Evolutionary conservation across 2,329 filamentous ascomycete species (phyloP).

Genomic region (Pezicula carpinea): DNA sequence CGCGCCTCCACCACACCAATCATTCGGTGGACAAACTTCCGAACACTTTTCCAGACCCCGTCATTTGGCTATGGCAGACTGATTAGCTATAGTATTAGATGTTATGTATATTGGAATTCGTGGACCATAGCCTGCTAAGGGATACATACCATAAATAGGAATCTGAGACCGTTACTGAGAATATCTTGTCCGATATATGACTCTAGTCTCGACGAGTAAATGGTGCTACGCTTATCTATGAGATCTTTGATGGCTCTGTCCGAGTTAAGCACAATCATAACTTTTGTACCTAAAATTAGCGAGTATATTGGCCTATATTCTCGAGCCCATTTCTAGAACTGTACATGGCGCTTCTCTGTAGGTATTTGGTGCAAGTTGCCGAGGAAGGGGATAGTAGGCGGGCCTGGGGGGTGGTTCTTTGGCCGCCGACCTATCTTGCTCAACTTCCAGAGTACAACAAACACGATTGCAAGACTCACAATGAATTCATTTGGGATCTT

Average conservation of each 20-base stretch:
- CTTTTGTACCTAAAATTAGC: slow-evolving; percentile 15
- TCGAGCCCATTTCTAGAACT: slow-evolving; percentile 15
- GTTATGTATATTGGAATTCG: no score
- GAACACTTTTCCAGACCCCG: slow-evolving; percentile 36
- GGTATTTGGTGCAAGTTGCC: slow-evolving; percentile 14
- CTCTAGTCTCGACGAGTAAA: slow-evolving; percentile 10
- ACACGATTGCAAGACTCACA: not conserved
- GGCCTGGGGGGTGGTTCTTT: slow-evolving; percentile 12
- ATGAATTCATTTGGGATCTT: no score
- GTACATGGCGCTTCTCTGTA: slow-evolving; percentile 2
- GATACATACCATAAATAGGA: slow-evolving; percentile 41
- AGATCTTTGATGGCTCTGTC: slow-evolving; percentile 15
- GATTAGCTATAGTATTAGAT: not conserved
- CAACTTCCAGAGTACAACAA: not conserved
- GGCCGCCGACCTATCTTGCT: slow-evolving; percentile 7
- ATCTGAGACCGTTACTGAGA: slow-evolving; percentile 40
- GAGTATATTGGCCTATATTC: slow-evolving; percentile 27
- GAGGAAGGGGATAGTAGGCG: slow-evolving; percentile 13
- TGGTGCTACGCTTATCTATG: slow-evolving; percentile 13
- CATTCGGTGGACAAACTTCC: slow-evolving; percentile 37
- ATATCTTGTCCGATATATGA: slow-evolving; percentile 11
- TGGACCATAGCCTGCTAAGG: slow-evolving; percentile 13
- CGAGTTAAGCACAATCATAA: slow-evolving; percentile 10
- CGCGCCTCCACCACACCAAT: slow-evolving; percentile 14
- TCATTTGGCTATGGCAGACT: slow-evolving; percentile 27